Evolutionary conservation across 768 basidiomycete species (phyloP).

Genomic region (Hemileccinum rubropunctum): DNA sequence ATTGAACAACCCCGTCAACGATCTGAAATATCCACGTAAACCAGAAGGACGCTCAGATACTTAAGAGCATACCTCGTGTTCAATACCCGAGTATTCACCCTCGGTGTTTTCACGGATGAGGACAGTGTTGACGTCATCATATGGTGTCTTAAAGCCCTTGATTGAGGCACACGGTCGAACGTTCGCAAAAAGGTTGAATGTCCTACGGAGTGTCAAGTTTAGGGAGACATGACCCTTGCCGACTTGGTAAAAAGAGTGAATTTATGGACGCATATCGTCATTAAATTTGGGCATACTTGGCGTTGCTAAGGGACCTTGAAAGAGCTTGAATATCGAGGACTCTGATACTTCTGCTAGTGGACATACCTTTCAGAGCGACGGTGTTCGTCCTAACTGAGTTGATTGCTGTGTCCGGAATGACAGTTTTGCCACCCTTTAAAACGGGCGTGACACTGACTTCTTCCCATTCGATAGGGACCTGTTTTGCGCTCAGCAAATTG

Average conservation of each 20-base stretch:
- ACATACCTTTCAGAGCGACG: conserved; percentile 90
- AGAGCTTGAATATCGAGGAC: conserved; percentile 9
- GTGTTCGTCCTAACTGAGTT: conserved; percentile 94
- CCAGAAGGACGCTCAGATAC: neutral
- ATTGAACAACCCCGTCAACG: conserved; percentile 97
- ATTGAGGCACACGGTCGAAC: conserved; percentile 96
- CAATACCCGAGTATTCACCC: conserved; percentile 99
- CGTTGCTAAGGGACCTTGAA: conserved; percentile 87
- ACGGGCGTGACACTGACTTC: conserved; percentile 96
- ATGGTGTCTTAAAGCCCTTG: conserved; percentile 96
- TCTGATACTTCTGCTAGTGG: neutral
- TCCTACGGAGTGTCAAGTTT: conserved; percentile 94
- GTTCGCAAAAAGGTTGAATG: conserved; percentile 98
- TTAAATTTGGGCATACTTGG: conserved; percentile 65
- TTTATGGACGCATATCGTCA: conserved; percentile 2
- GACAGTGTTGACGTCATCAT: conserved; percentile 97
- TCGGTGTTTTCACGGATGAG: conserved; percentile 99
- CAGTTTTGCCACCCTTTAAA: conserved; percentile 92
- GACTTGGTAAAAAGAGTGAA: conserved; percentile 48
- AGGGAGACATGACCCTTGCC: conserved; percentile 99
- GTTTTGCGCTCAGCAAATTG: conserved; percentile 11
- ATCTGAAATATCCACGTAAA: conserved; percentile 47
- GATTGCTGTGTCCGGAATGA: conserved; percentile 91
- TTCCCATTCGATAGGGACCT: conserved; percentile 99
- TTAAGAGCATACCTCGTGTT: conserved; percentile 76